Evolutionary conservation across 1,284 basidiomycete species (phyloP).

Genomic region (Coriolopsis trogii): DNA sequence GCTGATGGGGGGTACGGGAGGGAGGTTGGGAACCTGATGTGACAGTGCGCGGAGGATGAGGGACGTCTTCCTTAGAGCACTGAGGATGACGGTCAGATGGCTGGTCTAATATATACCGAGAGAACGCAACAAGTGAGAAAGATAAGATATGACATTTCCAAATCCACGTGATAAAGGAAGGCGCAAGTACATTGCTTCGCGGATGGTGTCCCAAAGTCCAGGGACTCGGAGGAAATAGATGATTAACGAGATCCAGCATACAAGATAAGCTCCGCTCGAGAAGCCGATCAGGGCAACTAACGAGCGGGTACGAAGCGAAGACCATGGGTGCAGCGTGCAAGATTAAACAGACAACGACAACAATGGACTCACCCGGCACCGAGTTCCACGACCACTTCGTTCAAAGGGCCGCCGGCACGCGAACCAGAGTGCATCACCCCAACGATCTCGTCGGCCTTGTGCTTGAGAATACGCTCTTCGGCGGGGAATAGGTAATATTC

Average conservation of each 20-base stretch:
- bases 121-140: neutral
- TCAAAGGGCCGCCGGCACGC: constrained; percentile 49
- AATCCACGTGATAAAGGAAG: constrained; percentile 11
- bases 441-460: constrained; percentile 67
- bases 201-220: constrained; percentile 3
- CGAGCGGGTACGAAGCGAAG: neutral
- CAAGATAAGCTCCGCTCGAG: constrained; percentile 10
- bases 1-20: constrained; percentile 57
- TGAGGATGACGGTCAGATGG: constrained; percentile 35
- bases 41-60: constrained; percentile 83
- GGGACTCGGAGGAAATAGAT: constrained; percentile 3
- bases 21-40: constrained; percentile 42
- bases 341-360: constrained; percentile 3
- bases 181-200: neutral
- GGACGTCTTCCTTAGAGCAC: constrained; percentile 89
- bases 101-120: constrained; percentile 6
- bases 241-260: constrained; percentile 8
- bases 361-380: constrained; percentile 79
- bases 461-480: constrained; percentile 72
- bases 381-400: constrained; percentile 77
- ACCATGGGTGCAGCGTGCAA: neutral
- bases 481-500: constrained; percentile 91
- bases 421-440: constrained; percentile 68
- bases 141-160: constrained; percentile 11
- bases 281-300: neutral